A percentile compares a stretch with the other conserved stretches of the same genome.
Conservation (phyloP, 164 flowering plant genomes). For the Buxus sempervirens region DNA sequence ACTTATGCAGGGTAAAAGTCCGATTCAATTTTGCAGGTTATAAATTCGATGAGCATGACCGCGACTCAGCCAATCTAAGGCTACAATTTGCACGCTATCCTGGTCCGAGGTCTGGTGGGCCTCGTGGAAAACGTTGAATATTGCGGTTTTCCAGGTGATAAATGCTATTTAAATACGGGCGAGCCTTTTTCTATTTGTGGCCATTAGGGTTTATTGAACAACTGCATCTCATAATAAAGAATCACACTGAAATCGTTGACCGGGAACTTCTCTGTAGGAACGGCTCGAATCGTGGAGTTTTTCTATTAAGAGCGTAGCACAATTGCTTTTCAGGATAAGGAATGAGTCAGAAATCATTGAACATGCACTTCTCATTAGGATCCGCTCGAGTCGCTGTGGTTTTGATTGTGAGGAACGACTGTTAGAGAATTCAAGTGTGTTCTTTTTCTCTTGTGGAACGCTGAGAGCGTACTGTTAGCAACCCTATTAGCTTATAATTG, state of each 20-base stretch:
- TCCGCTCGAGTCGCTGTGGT: conserved; percentile 15
- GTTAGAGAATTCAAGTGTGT: conserved; percentile 6
- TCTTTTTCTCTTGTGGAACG: conserved; percentile 10
- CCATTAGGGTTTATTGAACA: conserved; percentile 13
- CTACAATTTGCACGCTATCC: conserved; percentile 94
- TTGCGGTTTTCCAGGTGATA: conserved; percentile 52
- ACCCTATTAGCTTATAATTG: conserved; percentile 2
- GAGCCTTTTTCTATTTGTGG: conserved; percentile 18
- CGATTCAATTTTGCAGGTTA: conserved; percentile 87
- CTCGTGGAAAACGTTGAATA: conserved; percentile 73
- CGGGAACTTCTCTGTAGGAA: conserved; percentile 43
- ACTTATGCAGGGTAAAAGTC: conserved; percentile 44
- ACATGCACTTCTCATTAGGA: conserved; percentile 42
- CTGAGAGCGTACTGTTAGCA: not conserved
- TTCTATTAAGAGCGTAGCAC: conserved; percentile 1
- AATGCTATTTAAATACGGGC: conserved; percentile 20
- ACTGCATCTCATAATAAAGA: conserved; percentile 9
- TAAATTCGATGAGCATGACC: conserved; percentile 83
- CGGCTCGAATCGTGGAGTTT: conserved; percentile 15
- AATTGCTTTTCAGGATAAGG: conserved; percentile 10
- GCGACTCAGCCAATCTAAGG: conserved; percentile 67
- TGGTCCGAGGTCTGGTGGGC: conserved; percentile 90
- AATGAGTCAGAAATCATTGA: conserved; percentile 28
- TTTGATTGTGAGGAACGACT: conserved; percentile 8
- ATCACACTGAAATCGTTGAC: conserved; percentile 30